Evolutionary conservation across 805 yeast species (phyloP), one percentile per base, ranked within the genome.

Genomic region (Nakazawaea wyomingensis): DNA sequence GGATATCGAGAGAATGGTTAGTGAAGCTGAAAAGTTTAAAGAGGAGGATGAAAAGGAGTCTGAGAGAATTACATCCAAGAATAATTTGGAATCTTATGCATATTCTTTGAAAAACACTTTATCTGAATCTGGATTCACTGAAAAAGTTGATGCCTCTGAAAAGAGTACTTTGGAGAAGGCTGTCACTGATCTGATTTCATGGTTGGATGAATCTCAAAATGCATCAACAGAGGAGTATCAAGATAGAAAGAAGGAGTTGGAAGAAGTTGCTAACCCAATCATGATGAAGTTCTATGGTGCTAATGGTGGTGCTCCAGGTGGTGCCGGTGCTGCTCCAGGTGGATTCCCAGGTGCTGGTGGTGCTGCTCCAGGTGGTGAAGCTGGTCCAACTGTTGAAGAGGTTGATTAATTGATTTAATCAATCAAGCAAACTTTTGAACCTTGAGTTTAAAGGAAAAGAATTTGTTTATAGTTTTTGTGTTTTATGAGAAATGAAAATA

Each of bases 171-270:
- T 85, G 54, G 72, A 78, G 62, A 76, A 77, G 68, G 83, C 88
- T 52, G 82, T 85, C 57, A 84, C 82, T 51, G 88, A 81, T 67
- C 72, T 89, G 54, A 79, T 84, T 58, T 69, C 73, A 50, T 87
- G 95, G 95, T 81, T 87, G 68, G 96, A 87, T 68, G 76, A 78
- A 58, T 83, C 85, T 72, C 87, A 82, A 69, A 74, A 95, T 50
- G 96, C 91, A 53, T 66, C 91, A 45, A 77, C 84, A 37, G 96
- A 87, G 60, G 96, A 87, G 74, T 87, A 71, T 68, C 69, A 76
- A 60, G 95, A 85, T 71, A 82, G 76, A 72, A 91, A 87, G 75
- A 87, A 87, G 80, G 96, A 87, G 71, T 80, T 87, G 61, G 95
- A 86, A 74, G 82, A 77, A 51, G 73, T 80, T 67, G 93, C 95